Evolutionary conservation across 805 yeast species (phyloP).

Genomic region (Sugiyamaella marilandica): DNA sequence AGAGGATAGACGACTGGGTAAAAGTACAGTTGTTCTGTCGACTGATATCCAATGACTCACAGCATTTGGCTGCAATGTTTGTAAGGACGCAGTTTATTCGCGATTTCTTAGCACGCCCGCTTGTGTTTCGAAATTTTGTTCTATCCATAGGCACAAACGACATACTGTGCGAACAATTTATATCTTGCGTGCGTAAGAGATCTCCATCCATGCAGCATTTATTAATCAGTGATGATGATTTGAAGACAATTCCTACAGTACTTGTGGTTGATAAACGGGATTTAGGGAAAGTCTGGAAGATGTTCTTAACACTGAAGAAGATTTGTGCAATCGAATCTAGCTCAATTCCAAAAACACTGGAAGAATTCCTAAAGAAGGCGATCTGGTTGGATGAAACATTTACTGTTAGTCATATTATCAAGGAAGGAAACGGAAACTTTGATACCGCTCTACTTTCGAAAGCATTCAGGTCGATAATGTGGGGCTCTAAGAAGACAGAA

Average conservation of each 20-base stretch:
- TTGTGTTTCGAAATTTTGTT: not conserved
- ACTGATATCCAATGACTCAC: not conserved
- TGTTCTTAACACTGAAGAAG: not conserved
- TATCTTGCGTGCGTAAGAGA: not conserved
- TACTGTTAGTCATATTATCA: constrained; percentile 14
- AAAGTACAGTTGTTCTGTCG: constrained; percentile 3
- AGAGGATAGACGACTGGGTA: constrained; percentile 6
- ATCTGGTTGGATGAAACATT: constrained; percentile 8
- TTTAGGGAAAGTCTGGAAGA: not conserved
- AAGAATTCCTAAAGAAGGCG: constrained; percentile 9
- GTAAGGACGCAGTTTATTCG: not conserved
- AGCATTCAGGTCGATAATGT: constrained; percentile 26
- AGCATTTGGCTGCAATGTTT: constrained; percentile 1
- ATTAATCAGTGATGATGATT: constrained; percentile 3
- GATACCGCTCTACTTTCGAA: constrained; percentile 15
- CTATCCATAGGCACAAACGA: not conserved
- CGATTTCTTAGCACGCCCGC: not conserved
- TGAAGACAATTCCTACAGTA: not conserved
- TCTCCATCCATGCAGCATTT: not conserved
- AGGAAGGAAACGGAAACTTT: constrained; percentile 11
- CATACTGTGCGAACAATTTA: not conserved
- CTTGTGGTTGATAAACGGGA: not conserved
- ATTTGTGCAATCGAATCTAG: not conserved
- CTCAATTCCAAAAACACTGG: not conserved
- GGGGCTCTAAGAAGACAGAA: constrained; percentile 21